Conservation (phyloP, 2,329 filamentous ascomycete species). For the Pestalotiopsis fici region DNA sequence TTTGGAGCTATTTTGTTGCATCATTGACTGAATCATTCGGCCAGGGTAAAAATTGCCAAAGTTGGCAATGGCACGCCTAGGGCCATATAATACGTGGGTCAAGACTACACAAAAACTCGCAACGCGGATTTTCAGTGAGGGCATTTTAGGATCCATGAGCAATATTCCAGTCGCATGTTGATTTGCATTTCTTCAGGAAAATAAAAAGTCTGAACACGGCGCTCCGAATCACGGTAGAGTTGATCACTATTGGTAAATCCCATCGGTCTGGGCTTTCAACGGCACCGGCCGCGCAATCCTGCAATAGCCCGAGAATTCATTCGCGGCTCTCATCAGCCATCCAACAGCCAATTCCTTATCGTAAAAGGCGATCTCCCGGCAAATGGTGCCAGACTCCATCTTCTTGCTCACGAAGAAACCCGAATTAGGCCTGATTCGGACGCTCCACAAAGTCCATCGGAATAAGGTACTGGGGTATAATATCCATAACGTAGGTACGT, state of each 20-base stretch:
- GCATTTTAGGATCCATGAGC: neutral
- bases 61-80: neutral
- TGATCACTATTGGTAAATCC: neutral
- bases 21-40: neutral
- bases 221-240: neutral
- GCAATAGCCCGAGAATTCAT: neutral
- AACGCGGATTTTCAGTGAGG: neutral
- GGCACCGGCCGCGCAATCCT: neutral
- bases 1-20: neutral
- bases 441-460: neutral
- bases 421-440: neutral
- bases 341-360: neutral
- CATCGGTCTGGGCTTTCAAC: neutral
- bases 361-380: neutral
- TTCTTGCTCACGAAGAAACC: neutral
- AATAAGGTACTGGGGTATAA: neutral
- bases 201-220: neutral
- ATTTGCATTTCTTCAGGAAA: neutral
- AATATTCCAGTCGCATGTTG: neutral
- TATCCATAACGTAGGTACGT: neutral
- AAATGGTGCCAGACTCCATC: neutral
- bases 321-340: neutral
- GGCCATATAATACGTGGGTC: neutral
- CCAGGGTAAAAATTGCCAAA: neutral
- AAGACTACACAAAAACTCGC: neutral